Conservation (phyloP, 345 rosid species). For the Eucalyptus victrix region DNA sequence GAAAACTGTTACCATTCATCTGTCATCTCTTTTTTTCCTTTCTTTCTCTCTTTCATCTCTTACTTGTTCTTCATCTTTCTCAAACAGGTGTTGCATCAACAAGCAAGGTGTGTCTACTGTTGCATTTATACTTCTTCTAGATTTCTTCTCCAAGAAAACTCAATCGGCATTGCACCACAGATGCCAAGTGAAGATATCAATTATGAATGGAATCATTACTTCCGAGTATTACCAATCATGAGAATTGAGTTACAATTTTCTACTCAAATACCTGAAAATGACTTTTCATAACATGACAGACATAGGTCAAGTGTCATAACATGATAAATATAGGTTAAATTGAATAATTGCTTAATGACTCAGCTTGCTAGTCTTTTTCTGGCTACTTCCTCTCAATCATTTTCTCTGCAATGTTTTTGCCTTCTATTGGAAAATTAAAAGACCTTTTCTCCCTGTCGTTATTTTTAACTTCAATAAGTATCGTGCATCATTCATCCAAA, state of each 20-base stretch:
- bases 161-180: background rate
- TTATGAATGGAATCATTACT: background rate
- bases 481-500: background rate
- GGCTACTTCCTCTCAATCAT: background rate
- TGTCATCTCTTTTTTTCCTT: no score
- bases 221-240: background rate
- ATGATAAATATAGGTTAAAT: background rate
- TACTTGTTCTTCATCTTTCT: background rate
- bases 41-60: background rate
- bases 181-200: background rate
- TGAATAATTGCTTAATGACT: background rate
- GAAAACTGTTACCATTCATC: background rate
- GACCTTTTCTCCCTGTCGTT: background rate
- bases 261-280: background rate
- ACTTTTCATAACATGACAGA: background rate
- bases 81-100: conserved; percentile 46
- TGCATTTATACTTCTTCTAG: background rate
- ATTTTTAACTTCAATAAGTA: background rate
- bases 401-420: background rate
- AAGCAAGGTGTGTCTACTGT: conserved; percentile 36
- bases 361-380: background rate
- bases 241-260: background rate
- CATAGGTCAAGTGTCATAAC: background rate
- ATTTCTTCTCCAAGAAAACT: background rate
- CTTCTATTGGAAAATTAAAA: background rate